Evolutionary conservation across 345 rosid species (phyloP), one percentile per base, ranked within the genome.

Genomic region (Gossypium rotundifolium): DNA sequence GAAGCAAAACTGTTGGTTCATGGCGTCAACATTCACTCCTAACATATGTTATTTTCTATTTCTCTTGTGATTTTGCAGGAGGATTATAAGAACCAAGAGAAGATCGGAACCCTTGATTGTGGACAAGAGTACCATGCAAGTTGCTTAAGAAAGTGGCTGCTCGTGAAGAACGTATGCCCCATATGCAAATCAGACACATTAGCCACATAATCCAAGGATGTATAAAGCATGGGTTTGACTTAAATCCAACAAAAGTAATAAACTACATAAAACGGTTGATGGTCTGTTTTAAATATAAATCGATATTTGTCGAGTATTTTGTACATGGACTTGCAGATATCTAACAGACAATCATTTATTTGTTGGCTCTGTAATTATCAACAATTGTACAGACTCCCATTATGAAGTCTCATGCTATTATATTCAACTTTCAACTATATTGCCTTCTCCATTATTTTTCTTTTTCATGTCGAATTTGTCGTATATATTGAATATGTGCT

Each of bases 101-200:
- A 76, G 79, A 83, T 91, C 20, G 97, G 90, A 69, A 82, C 77
- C 40, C 89, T 93, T 72, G 83, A 81, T 78, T 93, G 98, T 62
- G 96, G 84, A 44, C 98, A 93, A 0, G 90, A 87, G 69, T 91
- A 91, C 83, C 98, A 93, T 60, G 87, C 86, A 58, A 84, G 78
- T 74, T 93, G 98, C 86, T 84, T 93, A 86, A 88, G 80, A 87
- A 91, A 88, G 79, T 93, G 98, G 98, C 87, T 93, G 75, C 79
- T 83, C 11, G 81, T 91, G 77, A 93, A 93, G 89, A 93, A 89
- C 68, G 83, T 87, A 22, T 93, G 97, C 81, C 97, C 98, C n/a
- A 82, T 91, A 80, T 93, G 23, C 87, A 93, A 93, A 83, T 83
- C 87, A 2, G 88, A 93, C 84, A 97, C 93, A 72, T 75, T 90